Percentiles rank a stretch among this genome's conserved stretches.
Conservation (phyloP, 2,329 filamentous ascomycete species). For the Penicillium oxalicum region DNA sequence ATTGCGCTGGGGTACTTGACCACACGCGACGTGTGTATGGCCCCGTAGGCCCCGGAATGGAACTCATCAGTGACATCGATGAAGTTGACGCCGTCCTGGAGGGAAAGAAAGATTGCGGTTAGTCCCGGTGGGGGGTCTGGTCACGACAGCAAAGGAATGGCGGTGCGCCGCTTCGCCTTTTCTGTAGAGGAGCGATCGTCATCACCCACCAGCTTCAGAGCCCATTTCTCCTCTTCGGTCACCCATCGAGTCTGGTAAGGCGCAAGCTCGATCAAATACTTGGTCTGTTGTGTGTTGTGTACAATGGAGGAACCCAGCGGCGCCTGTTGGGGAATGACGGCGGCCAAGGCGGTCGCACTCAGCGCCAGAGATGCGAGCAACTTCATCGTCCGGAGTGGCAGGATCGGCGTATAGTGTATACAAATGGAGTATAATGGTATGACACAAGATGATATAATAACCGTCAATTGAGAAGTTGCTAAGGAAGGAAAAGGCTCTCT, state of each 20-base stretch:
- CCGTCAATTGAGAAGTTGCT: too few relatives aligned
- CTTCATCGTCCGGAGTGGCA: conserved; percentile 25
- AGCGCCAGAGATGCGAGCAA: conserved; percentile 29
- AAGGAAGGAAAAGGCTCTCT: too few relatives aligned
- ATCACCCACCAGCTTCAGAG: conserved; percentile 65
- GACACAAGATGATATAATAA: neutral
- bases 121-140: too few relatives aligned
- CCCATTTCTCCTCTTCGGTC: conserved; percentile 93
- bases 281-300: conserved; percentile 39
- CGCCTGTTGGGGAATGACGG: conserved; percentile 29
- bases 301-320: conserved; percentile 21
- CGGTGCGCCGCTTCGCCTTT: too few relatives aligned
- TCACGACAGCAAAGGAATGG: too few relatives aligned
- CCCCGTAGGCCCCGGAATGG: conserved; percentile 56
- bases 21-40: conserved; percentile 32
- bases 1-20: conserved; percentile 63
- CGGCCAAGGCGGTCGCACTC: conserved; percentile 31
- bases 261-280: conserved; percentile 75
- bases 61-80: conserved; percentile 79
- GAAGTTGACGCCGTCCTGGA: conserved; percentile 74
- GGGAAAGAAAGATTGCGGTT: neutral
- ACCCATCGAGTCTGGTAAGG: conserved; percentile 80
- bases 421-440: neutral
- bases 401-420: neutral
- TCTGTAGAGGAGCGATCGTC: too few relatives aligned